Conservation (phyloP, 2,329 filamentous ascomycete genomes). For the Colletotrichum somersetense region DNA sequence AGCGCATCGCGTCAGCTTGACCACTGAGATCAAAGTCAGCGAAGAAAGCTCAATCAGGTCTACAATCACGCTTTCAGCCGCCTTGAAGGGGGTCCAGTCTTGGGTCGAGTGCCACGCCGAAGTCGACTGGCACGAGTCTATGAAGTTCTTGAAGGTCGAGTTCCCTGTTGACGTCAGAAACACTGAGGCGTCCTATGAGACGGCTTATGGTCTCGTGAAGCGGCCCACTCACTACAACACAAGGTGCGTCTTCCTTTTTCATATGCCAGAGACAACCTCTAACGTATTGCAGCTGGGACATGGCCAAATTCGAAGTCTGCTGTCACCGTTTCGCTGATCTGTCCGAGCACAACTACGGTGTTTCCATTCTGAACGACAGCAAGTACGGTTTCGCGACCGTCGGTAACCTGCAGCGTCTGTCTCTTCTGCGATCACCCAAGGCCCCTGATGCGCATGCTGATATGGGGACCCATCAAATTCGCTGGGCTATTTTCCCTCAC, state of each 20-base stretch:
- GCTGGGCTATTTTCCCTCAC: conserved; percentile 93
- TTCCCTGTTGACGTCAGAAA: conserved; percentile 94
- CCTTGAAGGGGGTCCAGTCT: conserved; percentile 73
- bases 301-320: conserved; percentile 98
- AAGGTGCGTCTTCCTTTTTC: conserved; percentile 55
- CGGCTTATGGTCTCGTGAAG: conserved; percentile 88
- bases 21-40: conserved; percentile 89
- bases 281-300: conserved; percentile 76
- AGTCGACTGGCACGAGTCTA: conserved; percentile 97
- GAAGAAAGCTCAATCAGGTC: conserved; percentile 88
- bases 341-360: conserved; percentile 88
- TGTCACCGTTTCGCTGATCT: conserved; percentile 95
- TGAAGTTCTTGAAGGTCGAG: conserved; percentile 99
- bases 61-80: conserved; percentile 82
- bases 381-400: conserved; percentile 96
- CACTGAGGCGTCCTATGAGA: conserved; percentile 95
- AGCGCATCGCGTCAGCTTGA: conserved; percentile 82
- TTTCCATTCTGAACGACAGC: conserved; percentile 93
- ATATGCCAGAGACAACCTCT: neutral
- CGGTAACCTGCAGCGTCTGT: conserved; percentile 90
- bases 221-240: conserved; percentile 99
- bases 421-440: conserved; percentile 87
- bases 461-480: conserved; percentile 89
- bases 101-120: conserved; percentile 84
- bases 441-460: conserved; percentile 94